These are phyloP conservation scores for Terfezia boudieri DNA, from an alignment of 495 filamentous ascomycete genomes.

Conservation along the genomic window DNA sequence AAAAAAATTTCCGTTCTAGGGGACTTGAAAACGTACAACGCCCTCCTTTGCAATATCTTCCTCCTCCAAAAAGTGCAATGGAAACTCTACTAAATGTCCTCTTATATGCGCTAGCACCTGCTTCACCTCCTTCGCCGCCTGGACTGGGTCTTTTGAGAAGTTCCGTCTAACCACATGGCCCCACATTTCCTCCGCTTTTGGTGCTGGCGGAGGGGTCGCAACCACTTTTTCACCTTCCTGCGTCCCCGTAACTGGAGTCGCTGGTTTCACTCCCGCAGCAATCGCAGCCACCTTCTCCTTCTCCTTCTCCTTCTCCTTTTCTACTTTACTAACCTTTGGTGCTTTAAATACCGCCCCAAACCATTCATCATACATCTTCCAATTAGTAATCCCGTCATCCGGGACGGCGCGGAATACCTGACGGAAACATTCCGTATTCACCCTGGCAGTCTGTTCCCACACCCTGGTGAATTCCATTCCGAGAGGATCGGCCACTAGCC, in stretches of 20 bases:
- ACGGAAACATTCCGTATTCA: slow-evolving; percentile 68
- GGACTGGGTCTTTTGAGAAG: slow-evolving; percentile 36
- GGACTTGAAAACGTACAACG: slow-evolving; percentile 20
- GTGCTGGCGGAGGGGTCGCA: not conserved
- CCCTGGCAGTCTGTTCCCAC: slow-evolving; percentile 51
- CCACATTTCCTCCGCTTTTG: slow-evolving; percentile 25
- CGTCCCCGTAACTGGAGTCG: slow-evolving; percentile 23
- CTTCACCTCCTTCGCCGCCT: slow-evolving; percentile 55
- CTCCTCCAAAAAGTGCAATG: slow-evolving; percentile 65
- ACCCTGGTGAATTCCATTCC: slow-evolving; percentile 39
- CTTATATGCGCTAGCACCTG: slow-evolving; percentile 50
- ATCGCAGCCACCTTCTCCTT: slow-evolving; percentile 20
- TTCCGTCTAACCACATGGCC: slow-evolving; percentile 72
- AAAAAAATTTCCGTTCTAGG: slow-evolving; percentile 40
- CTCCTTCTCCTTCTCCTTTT: too few species aligned
- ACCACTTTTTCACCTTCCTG: slow-evolving; percentile 3
- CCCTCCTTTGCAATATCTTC: slow-evolving; percentile 78
- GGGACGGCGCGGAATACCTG: slow-evolving; percentile 78
- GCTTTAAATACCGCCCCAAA: slow-evolving; percentile 47
- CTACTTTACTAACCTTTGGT: slow-evolving; percentile 19
- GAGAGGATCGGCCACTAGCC: slow-evolving; percentile 53
- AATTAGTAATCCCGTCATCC: slow-evolving; percentile 54
- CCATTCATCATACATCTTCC: slow-evolving; percentile 69
- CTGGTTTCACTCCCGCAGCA: slow-evolving; percentile 16
- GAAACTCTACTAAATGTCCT: slow-evolving; percentile 81